Percentiles rank a stretch among this genome's conserved stretches.
Evolutionary conservation across 306 rosid species (phyloP).

Genomic region (Sicyos baderoa): DNA sequence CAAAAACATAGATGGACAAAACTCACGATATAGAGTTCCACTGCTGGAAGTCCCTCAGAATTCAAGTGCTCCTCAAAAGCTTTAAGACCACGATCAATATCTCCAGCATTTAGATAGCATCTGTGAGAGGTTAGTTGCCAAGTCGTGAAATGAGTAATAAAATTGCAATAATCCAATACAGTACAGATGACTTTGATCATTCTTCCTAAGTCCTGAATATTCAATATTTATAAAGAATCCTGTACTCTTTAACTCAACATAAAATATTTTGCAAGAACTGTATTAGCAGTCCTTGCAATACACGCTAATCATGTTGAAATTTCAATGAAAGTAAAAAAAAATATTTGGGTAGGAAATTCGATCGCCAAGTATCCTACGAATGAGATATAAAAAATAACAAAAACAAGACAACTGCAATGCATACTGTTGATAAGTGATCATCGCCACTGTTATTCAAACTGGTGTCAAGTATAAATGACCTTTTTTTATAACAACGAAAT

Average conservation of each 20-base stretch:
- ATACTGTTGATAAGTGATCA: background rate
- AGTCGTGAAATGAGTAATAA: background rate
- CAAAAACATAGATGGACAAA: conserved; percentile 18
- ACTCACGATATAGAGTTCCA: conserved; percentile 64
- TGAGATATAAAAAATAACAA: background rate
- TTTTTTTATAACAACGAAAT: too few relatives aligned
- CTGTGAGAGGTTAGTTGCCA: conserved; percentile 37
- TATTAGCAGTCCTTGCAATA: background rate
- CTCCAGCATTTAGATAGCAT: conserved; percentile 69
- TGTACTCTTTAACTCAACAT: background rate
- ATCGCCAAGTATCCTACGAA: conserved; percentile 1
- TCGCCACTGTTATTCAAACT: background rate
- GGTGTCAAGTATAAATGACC: background rate
- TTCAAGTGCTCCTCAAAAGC: conserved; percentile 44
- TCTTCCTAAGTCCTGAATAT: background rate
- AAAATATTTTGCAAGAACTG: background rate
- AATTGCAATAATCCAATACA: background rate
- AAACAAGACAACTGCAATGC: conserved; percentile 6
- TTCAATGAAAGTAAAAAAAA: background rate
- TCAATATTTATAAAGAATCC: background rate
- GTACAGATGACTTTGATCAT: background rate
- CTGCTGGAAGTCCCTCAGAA: conserved; percentile 29
- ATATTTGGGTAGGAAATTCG: background rate
- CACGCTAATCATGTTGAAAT: background rate
- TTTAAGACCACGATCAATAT: conserved; percentile 58